Percentiles rank a stretch among this genome's conserved stretches.
phyloP scores from a whole-genome alignment of 352 stramenopile species.

The Phytophthora ramorum region DNA sequence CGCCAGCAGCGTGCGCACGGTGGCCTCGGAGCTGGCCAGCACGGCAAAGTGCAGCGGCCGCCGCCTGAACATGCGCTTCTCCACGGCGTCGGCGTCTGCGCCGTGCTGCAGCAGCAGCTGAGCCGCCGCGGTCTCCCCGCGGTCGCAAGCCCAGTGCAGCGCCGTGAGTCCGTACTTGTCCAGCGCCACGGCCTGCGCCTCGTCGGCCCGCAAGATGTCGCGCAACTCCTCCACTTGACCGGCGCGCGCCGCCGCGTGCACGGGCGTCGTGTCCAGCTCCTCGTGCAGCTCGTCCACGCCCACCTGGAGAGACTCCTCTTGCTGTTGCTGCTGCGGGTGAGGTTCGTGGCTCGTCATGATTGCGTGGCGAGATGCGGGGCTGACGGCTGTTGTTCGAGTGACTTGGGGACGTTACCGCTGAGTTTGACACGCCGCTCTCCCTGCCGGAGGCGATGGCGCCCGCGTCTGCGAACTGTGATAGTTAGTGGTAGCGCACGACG shows the following conservation, averaged over 20 bases:
- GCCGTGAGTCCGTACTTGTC: constrained; percentile 81
- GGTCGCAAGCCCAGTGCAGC: constrained; percentile 78
- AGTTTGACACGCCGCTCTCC: constrained; percentile 10
- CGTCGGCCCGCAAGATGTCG: constrained; percentile 40
- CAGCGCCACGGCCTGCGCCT: constrained; percentile 33
- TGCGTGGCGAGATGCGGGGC: constrained; percentile 1
- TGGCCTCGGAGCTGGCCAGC: constrained; percentile 41
- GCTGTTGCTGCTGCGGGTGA: constrained; percentile 18
- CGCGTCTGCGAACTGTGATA: constrained; percentile 16
- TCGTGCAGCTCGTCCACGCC: constrained; percentile 74
- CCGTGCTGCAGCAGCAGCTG: constrained; percentile 47
- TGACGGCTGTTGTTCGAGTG: constrained; percentile 9
- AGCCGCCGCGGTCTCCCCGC: constrained; percentile 40
- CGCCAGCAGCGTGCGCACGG: constrained; percentile 47
- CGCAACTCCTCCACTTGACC: constrained; percentile 46
- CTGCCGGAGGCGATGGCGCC: constrained; percentile 1
- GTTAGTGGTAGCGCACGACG: not conserved
- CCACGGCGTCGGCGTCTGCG: constrained; percentile 56
- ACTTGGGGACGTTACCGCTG: not conserved
- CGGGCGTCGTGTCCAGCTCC: constrained; percentile 61
- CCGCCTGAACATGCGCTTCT: constrained; percentile 75
- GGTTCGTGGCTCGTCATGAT: constrained; percentile 36
- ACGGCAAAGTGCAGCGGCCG: constrained; percentile 73
- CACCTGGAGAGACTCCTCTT: constrained; percentile 44
- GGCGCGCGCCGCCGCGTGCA: constrained; percentile 69